phyloP scores from a whole-genome alignment of 805 yeast species.

The Suhomyces faveliae region DNA sequence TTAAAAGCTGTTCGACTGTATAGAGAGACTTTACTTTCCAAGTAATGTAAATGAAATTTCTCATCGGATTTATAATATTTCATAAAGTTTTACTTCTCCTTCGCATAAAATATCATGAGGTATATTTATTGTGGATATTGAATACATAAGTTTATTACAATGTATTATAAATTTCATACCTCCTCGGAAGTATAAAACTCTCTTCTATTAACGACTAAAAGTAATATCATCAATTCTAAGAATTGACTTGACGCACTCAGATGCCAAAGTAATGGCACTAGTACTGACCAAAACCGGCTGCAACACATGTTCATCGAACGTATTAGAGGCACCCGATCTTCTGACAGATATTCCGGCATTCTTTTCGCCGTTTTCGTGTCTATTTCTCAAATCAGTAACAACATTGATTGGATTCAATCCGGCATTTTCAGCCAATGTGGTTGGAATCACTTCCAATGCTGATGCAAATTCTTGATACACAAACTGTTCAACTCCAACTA shows the following conservation, averaged over 20 bases:
- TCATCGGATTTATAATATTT: no score
- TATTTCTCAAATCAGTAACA: conserved; percentile 86
- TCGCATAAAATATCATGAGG: no score
- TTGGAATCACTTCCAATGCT: conserved; percentile 90
- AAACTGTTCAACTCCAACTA: conserved; percentile 84
- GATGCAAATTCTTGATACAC: conserved; percentile 91
- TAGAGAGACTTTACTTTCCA: no score
- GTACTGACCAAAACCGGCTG: conserved; percentile 96
- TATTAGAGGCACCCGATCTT: conserved; percentile 89
- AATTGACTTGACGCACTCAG: conserved; percentile 94
- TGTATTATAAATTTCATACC: no score
- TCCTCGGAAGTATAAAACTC: no score
- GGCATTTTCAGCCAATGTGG: conserved; percentile 92
- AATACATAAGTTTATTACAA: not conserved
- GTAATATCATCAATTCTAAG: conserved; percentile 97
- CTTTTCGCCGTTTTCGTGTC: conserved; percentile 86
- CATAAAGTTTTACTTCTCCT: no score
- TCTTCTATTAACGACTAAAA: conserved; percentile 55
- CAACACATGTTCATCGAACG: conserved; percentile 88
- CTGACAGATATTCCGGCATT: conserved; percentile 96
- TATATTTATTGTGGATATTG: no score
- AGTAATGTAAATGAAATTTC: no score
- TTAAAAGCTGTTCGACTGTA: no score
- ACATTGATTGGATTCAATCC: conserved; percentile 89
- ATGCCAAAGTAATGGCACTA: conserved; percentile 90